These are phyloP conservation scores for Fusarium sp. DNA, from an alignment of 2,329 filamentous ascomycete genomes.

Conservation along the genomic window DNA sequence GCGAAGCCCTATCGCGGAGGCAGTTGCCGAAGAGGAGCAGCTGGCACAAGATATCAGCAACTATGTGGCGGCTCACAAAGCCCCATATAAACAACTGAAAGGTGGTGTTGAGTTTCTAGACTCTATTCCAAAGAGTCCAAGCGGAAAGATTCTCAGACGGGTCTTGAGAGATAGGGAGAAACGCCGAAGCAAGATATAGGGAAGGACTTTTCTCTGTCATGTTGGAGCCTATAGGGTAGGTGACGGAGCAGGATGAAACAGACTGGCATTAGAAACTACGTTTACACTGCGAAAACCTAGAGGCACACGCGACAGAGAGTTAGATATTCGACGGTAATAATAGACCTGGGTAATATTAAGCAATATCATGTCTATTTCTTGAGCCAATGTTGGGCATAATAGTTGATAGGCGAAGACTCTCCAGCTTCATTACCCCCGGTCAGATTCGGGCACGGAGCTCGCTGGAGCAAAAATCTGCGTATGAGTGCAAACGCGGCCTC, in stretches of 20 bases:
- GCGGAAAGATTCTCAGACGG: conserved; percentile 66
- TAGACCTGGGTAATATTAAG: neutral
- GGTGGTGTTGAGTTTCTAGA: conserved; percentile 73
- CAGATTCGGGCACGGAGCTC: neutral
- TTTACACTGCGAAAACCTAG: neutral
- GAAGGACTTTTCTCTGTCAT: neutral
- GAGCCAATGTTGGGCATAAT: neutral
- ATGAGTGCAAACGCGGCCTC: neutral
- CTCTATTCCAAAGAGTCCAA: conserved; percentile 77
- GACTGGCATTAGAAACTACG: neutral
- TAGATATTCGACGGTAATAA: neutral
- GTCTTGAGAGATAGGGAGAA: neutral
- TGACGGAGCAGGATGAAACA: neutral
- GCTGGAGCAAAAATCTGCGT: no score
- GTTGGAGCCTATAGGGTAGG: neutral
- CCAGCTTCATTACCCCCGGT: neutral
- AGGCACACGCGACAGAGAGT: neutral
- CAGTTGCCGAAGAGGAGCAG: neutral
- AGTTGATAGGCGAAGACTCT: neutral
- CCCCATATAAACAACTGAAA: conserved; percentile 71
- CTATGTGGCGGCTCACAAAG: neutral
- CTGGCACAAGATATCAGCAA: neutral
- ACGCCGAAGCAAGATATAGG: neutral
- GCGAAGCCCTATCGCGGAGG: neutral
- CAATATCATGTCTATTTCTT: neutral